phyloP scores from a whole-genome alignment of 1,139 yeast genomes.

The Diutina mesorugosa region DNA sequence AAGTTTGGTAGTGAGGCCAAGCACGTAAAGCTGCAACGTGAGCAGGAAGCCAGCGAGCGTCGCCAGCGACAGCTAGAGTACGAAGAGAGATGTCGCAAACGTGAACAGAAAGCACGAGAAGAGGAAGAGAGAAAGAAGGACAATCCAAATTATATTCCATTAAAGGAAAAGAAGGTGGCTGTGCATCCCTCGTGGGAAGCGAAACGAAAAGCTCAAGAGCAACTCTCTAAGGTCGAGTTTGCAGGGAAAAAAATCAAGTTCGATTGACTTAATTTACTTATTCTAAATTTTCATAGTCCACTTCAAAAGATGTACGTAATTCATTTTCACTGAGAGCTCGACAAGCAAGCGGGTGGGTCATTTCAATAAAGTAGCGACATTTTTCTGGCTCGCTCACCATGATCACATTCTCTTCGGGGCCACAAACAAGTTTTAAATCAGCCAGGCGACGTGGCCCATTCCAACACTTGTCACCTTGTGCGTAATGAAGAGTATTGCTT shows the following conservation, averaged over 20 bases:
- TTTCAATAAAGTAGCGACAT: conserved; percentile 56
- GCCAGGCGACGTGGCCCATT: conserved; percentile 83
- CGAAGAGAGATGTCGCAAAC: conserved; percentile 61
- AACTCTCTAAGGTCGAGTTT: conserved; percentile 52
- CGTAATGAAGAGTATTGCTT: conserved; percentile 25
- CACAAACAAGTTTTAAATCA: conserved; percentile 54
- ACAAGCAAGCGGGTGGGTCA: not conserved
- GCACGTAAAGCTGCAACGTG: conserved; percentile 58
- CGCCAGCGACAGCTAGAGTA: conserved; percentile 49
- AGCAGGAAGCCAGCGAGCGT: conserved; percentile 38
- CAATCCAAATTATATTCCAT: not conserved
- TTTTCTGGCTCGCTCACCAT: conserved; percentile 80
- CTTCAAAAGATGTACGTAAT: not conserved
- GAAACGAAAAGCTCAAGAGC: conserved; percentile 56
- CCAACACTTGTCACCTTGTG: conserved; percentile 83
- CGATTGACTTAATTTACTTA: conserved; percentile 14
- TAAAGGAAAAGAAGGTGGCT: conserved; percentile 3
- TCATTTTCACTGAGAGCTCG: not conserved
- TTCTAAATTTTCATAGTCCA: not conserved
- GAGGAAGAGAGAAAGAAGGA: not conserved
- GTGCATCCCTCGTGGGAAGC: conserved; percentile 98
- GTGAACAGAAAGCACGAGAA: conserved; percentile 35
- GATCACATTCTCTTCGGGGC: conserved; percentile 38
- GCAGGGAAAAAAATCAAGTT: conserved; percentile 78
- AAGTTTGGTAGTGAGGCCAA: conserved; percentile 80